Percentiles rank a stretch among this genome's conserved stretches.
phyloP scores from a whole-genome alignment of 345 rosid species.

The Psidium friedrichsthalianum region DNA sequence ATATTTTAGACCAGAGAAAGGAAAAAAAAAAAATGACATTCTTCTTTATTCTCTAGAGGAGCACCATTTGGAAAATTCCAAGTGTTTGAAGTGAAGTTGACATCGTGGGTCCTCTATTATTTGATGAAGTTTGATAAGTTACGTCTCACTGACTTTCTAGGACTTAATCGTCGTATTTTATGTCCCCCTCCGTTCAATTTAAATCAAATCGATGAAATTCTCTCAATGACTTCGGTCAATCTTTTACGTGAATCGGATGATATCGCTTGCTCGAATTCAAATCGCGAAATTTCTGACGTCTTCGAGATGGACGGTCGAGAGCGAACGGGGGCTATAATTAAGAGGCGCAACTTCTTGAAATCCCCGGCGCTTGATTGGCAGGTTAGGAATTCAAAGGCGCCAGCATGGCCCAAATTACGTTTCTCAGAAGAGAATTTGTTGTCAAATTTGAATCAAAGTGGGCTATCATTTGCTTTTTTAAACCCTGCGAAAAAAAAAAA shows the following conservation, averaged over 20 bases:
- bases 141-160: background rate
- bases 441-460: background rate
- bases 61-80: background rate
- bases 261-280: rapidly evolving
- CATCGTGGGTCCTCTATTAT: background rate
- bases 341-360: background rate
- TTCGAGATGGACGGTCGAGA: background rate
- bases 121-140: background rate
- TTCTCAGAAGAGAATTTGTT: too few relatives aligned
- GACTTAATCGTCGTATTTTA: too few relatives aligned
- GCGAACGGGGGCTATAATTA: rapidly evolving
- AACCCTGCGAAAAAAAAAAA: background rate
- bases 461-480: background rate
- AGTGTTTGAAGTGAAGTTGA: background rate
- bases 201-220: too few relatives aligned
- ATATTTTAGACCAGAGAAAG: too few relatives aligned
- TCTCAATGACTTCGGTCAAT: background rate
- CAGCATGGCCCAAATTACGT: too few relatives aligned
- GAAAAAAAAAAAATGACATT: background rate
- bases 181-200: too few relatives aligned
- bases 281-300: background rate
- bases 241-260: rapidly evolving
- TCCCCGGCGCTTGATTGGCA: too few relatives aligned
- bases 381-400: too few relatives aligned
- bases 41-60: background rate